Conservation (phyloP, 495 filamentous ascomycete species). For the Penicillium lagena region DNA sequence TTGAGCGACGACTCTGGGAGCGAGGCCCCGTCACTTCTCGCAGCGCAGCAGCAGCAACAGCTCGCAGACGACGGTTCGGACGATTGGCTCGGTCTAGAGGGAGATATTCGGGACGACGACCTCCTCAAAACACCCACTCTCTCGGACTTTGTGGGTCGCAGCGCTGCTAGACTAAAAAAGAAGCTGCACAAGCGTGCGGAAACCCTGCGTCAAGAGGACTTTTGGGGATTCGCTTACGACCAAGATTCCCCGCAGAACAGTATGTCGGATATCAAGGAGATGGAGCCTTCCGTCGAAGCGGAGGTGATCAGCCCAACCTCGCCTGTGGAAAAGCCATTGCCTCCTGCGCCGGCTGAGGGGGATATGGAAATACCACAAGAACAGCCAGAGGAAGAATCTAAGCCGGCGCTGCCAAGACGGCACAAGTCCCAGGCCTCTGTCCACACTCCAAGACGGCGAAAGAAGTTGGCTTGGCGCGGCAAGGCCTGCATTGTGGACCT, state of each 20-base stretch:
- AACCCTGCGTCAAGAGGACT: constrained; percentile 55
- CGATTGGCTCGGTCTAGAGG: constrained; percentile 41
- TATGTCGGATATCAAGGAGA: constrained; percentile 29
- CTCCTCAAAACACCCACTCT: constrained; percentile 38
- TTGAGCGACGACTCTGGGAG: constrained; percentile 66
- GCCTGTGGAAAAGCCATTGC: constrained; percentile 39
- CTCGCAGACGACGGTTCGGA: constrained; percentile 38
- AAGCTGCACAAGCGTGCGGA: constrained; percentile 51
- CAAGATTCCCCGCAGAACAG: constrained; percentile 28
- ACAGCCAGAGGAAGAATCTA: too few species aligned
- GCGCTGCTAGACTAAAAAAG: constrained; percentile 31
- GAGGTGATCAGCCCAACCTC: constrained; percentile 1
- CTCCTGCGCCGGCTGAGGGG: constrained; percentile 31
- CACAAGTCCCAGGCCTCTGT: constrained; percentile 8
- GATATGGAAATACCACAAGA: too few species aligned
- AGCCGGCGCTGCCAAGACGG: too few species aligned
- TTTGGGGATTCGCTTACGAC: constrained; percentile 44
- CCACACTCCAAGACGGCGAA: constrained; percentile 26
- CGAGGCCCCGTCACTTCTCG: constrained; percentile 40
- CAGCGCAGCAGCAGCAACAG: constrained; percentile 34
- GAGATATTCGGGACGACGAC: constrained; percentile 32
- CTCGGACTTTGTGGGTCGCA: constrained; percentile 31
- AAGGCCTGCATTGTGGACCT: constrained; percentile 69
- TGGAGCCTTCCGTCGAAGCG: constrained; percentile 17
- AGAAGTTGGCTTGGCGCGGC: constrained; percentile 56